Evolutionary conservation across 2,329 filamentous ascomycete species (phyloP).

Genomic region (Aspergillus sp.): DNA sequence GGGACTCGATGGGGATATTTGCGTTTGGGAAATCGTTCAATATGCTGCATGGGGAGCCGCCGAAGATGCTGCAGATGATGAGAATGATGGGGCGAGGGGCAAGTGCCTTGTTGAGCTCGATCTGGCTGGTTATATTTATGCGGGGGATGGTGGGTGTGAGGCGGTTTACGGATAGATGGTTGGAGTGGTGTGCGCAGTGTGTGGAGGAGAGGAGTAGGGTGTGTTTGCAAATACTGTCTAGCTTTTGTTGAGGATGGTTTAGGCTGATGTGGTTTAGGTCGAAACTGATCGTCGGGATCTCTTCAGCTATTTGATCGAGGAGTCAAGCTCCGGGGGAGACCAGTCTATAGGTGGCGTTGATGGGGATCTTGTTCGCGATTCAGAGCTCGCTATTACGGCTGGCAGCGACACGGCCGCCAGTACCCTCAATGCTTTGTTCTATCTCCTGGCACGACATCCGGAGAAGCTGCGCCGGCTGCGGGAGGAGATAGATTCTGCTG

Average conservation of each 20-base stretch:
- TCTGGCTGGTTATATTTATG: slow-evolving; percentile 9
- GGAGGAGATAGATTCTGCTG: slow-evolving; percentile 6
- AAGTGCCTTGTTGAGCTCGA: background rate
- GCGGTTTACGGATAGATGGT: background rate
- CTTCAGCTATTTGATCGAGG: slow-evolving; percentile 15
- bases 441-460: slow-evolving; percentile 12
- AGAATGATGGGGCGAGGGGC: background rate
- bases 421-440: slow-evolving; percentile 5
- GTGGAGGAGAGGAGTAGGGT: slow-evolving; percentile 11
- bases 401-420: slow-evolving; percentile 13
- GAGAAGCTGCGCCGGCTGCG: slow-evolving; percentile 4
- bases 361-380: slow-evolving; percentile 9
- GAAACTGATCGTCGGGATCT: slow-evolving; percentile 2
- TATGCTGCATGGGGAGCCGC: slow-evolving; percentile 6
- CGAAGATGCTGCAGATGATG: background rate
- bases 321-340: background rate
- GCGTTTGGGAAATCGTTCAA: slow-evolving; percentile 13
- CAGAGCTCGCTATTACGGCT: slow-evolving; percentile 11
- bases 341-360: background rate
- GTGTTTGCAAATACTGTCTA: background rate
- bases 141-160: slow-evolving; percentile 3
- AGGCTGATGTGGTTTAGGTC: background rate
- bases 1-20: slow-evolving; percentile 14
- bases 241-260: background rate
- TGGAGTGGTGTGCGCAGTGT: slow-evolving; percentile 7